Base-by-base conservation (phyloP, 371 early-diverging fungal species). In the Neoconidiobolus thromboides region DNA sequence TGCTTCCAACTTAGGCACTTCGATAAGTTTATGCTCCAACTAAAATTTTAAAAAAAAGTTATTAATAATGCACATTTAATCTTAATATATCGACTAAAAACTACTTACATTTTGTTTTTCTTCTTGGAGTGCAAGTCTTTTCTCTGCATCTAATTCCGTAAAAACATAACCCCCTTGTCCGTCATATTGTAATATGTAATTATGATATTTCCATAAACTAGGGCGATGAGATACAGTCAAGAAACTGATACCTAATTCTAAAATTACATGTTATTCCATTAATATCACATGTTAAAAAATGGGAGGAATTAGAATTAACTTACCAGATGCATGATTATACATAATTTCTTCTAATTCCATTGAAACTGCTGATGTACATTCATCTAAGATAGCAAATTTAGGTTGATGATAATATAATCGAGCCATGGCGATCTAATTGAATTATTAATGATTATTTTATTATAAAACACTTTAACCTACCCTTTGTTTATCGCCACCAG, bases 281-380 rank as follows among this genome's bases (percentile, higher is more conserved):
- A 26, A 26, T 26, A 26, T 26, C 26, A 0, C 26, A 26, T 26
- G 26, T 53, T 75, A 70, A 62, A 72, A 71, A 37, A 74, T 53
- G 9, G 68, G 59, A 43, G 74, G 38, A n/a, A 40, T 50, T 39
- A 14, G 43, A 56, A 38, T n/a, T 26, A 43, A 62, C 64, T 64
- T 72, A 75, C 77, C 73, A 56, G 83, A 82, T 43, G 90, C 89
- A 64, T 89, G 82, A 26, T 84, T 85, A 67, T 91, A 91, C 89
- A 91, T 89, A 62, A 86, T 81, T 67, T 79, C 75, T 67, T 92
- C 92, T 48, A 91, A 76, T 52, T 89, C 89, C 80, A 90, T 81
- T 68, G 85, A 83, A 40, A 91, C 90, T n/a, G 92, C 86, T 64
- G 83, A 83, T 6, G 92, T 92, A 67, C 92, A 90, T 73, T 90